These are phyloP conservation scores for Albifimbria verrucaria DNA, from an alignment of 2,329 filamentous ascomycete genomes.

Conservation along the genomic window DNA sequence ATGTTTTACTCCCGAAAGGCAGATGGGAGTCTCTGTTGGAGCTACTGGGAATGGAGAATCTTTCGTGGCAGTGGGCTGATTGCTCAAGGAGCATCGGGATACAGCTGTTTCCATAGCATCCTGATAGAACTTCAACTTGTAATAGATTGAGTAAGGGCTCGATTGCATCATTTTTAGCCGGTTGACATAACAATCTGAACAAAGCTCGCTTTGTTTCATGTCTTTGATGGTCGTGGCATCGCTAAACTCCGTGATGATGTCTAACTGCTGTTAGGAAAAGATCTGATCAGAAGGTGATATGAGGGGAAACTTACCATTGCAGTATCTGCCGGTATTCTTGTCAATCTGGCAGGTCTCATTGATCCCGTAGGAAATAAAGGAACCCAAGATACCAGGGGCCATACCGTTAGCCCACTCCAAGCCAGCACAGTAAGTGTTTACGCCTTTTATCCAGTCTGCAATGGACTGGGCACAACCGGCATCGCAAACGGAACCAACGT, in stretches of 20 bases:
- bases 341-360: constrained; percentile 10
- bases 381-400: neutral
- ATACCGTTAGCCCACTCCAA: neutral
- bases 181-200: constrained; percentile 9
- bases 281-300: neutral
- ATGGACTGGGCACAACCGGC: constrained; percentile 4
- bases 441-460: constrained; percentile 1
- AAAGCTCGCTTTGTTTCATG: neutral
- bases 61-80: constrained; percentile 3
- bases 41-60: neutral
- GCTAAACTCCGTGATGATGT: neutral
- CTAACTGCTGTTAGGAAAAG: neutral
- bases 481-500: constrained; percentile 4
- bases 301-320: constrained; percentile 10
- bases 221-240: neutral
- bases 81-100: constrained; percentile 1
- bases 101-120: constrained; percentile 6
- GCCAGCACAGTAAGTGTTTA: neutral
- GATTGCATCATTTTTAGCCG: constrained; percentile 14
- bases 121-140: constrained; percentile 2
- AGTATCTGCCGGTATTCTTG: constrained; percentile 10
- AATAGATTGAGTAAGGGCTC: constrained; percentile 10
- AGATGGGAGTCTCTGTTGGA: constrained; percentile 4
- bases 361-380: constrained; percentile 7
- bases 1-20: constrained; percentile 8